Conservation (phyloP, 345 rosid species). For the Gossypium ekmanianum region DNA sequence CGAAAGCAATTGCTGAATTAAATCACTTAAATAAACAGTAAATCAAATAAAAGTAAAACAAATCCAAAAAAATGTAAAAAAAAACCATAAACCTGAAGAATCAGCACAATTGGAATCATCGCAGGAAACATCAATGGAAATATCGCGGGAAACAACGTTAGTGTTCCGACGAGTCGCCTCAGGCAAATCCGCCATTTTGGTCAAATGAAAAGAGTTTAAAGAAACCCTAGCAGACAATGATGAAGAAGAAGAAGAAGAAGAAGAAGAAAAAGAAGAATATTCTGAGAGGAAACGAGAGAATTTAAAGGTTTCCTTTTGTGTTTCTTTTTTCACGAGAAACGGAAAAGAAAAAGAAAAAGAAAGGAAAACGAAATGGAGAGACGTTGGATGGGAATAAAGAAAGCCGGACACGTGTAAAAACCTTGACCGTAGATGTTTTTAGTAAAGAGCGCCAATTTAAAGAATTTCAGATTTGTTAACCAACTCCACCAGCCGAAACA, state of each 20-base stretch:
- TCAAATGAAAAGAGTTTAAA: background rate
- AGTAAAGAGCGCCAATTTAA: constrained; percentile 5
- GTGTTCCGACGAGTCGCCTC: background rate
- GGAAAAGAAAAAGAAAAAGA: background rate
- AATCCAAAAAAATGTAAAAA: background rate
- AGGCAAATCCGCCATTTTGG: constrained; percentile 8
- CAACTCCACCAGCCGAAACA: background rate
- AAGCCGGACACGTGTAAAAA: background rate
- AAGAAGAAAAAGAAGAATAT: background rate
- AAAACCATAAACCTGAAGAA: constrained; percentile 1
- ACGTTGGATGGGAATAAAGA: background rate
- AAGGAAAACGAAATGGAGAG: background rate
- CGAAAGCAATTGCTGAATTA: background rate
- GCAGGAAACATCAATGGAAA: constrained; percentile 3
- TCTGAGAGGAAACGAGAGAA: background rate
- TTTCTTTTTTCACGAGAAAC: background rate
- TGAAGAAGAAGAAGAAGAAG: background rate
- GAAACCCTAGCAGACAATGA: background rate
- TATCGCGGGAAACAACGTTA: background rate
- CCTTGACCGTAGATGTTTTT: background rate
- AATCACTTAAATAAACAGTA: background rate
- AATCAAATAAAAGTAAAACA: background rate
- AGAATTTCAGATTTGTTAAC: background rate
- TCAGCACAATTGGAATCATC: background rate
- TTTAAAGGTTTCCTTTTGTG: background rate